Evolutionary conservation across 2,329 filamentous ascomycete species (phyloP).

Genomic region (Macroventuria anomochaeta): DNA sequence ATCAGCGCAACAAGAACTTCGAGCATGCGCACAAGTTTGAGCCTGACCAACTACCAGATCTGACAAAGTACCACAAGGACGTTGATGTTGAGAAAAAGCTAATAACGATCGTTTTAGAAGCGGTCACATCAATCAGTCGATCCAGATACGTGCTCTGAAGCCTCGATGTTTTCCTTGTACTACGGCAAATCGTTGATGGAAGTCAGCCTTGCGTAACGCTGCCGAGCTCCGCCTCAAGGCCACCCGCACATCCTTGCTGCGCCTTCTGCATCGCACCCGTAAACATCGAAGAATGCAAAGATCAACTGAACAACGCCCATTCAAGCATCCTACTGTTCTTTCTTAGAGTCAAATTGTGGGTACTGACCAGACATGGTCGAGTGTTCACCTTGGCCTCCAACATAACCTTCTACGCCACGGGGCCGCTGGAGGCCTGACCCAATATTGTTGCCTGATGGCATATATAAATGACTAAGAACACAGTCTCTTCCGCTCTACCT

Average conservation of each 20-base stretch:
- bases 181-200: conserved; percentile 1
- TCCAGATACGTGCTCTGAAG: too few relatives aligned
- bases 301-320: not conserved
- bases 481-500: not conserved
- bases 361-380: not conserved
- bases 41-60: not conserved
- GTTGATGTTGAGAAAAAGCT: not conserved
- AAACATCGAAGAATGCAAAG: not conserved
- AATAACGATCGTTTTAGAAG: too few relatives aligned
- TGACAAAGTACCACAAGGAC: not conserved
- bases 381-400: too few relatives aligned
- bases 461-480: not conserved
- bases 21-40: not conserved
- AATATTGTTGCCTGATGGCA: conserved; percentile 4
- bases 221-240: conserved; percentile 18
- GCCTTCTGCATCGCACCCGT: not conserved
- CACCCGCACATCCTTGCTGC: conserved; percentile 13
- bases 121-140: too few relatives aligned
- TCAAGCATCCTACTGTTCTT: not conserved
- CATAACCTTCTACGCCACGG: not conserved
- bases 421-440: not conserved
- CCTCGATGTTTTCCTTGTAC: conserved; percentile 24
- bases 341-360: not conserved
- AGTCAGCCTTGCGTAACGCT: conserved; percentile 12
- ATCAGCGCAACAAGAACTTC: not conserved